A percentile compares a stretch with the other conserved stretches of the same genome.
Conservation (phyloP, 352 stramenopile genomes). For the Phytophthora podocarpi region DNA sequence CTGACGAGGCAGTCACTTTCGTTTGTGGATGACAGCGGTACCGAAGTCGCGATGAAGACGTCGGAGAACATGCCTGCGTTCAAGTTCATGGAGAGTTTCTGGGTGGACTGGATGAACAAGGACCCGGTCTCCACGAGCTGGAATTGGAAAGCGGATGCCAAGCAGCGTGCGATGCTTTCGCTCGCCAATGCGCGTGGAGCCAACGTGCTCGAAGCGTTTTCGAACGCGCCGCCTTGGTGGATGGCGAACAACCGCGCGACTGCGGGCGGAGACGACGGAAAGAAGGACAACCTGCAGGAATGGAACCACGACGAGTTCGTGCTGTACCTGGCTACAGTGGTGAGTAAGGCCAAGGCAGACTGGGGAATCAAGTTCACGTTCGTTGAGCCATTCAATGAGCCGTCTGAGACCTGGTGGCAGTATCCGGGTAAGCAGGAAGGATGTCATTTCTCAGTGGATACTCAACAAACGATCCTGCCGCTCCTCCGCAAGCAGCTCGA, state of each 20-base stretch:
- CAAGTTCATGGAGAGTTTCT: conserved; percentile 57
- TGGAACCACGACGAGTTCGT: conserved; percentile 58
- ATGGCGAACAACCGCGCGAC: conserved; percentile 61
- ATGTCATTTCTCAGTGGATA: conserved; percentile 50
- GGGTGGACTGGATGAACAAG: conserved; percentile 54
- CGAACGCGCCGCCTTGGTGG: conserved; percentile 67
- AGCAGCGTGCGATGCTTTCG: conserved; percentile 48
- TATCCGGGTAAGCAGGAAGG: conserved; percentile 59
- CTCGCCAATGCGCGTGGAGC: conserved; percentile 43
- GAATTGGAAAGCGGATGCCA: conserved; percentile 56
- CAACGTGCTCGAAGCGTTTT: conserved; percentile 57
- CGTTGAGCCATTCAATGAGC: conserved; percentile 67
- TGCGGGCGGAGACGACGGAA: conserved; percentile 41
- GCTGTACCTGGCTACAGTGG: conserved; percentile 49
- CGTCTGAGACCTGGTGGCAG: conserved; percentile 52
- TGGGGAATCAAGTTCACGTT: conserved; percentile 59
- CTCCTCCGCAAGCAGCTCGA: conserved; percentile 50
- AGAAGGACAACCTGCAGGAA: conserved; percentile 51
- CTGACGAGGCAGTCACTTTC: conserved; percentile 8
- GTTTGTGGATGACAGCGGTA: conserved; percentile 41
- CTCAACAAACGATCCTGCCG: conserved; percentile 42
- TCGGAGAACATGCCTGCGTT: conserved; percentile 59
- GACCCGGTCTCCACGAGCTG: conserved; percentile 48
- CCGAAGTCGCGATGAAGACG: conserved; percentile 42
- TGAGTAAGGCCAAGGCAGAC: conserved; percentile 41